Percentiles rank a stretch among this genome's conserved stretches.
These are phyloP conservation scores for Aulographum hederae DNA, from an alignment of 2,329 filamentous ascomycete species.

Conservation along the genomic window DNA sequence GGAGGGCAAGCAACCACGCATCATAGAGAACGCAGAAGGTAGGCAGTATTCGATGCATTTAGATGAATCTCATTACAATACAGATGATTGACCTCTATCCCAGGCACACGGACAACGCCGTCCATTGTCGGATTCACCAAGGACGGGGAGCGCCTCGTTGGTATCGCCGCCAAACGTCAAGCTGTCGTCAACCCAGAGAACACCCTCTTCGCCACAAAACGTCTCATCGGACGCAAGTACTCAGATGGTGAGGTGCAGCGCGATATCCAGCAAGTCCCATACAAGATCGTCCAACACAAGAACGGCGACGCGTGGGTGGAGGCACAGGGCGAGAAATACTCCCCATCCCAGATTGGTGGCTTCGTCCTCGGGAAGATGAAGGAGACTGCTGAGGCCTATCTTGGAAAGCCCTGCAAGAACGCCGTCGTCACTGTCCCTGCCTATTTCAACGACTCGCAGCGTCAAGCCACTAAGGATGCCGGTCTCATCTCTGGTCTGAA, in stretches of 20 bases:
- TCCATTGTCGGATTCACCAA: conserved; percentile 92
- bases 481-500: conserved; percentile 93
- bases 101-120: conserved; percentile 75
- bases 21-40: conserved; percentile 97
- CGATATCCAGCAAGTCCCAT: conserved; percentile 92
- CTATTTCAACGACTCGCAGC: conserved; percentile 98
- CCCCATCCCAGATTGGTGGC: conserved; percentile 93
- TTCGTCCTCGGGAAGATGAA: conserved; percentile 98
- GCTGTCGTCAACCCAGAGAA: conserved; percentile 97
- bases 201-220: conserved; percentile 96
- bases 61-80: conserved; percentile 2
- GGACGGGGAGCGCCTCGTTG: conserved; percentile 88
- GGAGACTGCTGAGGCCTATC: conserved; percentile 89
- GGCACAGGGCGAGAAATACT: conserved; percentile 88
- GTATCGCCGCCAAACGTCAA: conserved; percentile 95
- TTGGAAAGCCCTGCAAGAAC: conserved; percentile 82
- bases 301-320: conserved; percentile 96
- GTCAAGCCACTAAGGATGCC: conserved; percentile 95
- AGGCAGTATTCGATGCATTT: conserved; percentile 9
- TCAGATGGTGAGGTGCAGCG: conserved; percentile 85
- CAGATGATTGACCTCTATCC: no score
- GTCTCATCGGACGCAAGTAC: conserved; percentile 96
- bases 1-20: conserved; percentile 89
- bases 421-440: conserved; percentile 92
- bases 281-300: conserved; percentile 94